These are phyloP conservation scores for Lentinula sp. DNA, from an alignment of 768 basidiomycete species.

Conservation along the genomic window DNA sequence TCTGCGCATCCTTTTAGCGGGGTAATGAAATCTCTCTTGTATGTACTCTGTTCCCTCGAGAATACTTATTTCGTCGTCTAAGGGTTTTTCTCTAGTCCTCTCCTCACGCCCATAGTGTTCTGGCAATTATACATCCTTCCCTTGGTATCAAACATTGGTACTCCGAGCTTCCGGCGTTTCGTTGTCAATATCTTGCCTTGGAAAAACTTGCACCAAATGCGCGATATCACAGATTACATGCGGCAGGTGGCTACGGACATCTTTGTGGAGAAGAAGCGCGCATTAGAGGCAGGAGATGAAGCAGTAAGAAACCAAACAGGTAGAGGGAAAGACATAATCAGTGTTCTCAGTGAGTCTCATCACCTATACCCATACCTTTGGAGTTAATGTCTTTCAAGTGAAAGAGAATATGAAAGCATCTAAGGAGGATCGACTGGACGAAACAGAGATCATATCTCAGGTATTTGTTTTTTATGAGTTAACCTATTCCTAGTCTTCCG, in stretches of 20 bases:
- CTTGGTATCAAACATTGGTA: constrained; percentile 16
- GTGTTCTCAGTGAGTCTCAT: constrained; percentile 22
- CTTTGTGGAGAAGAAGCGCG: constrained; percentile 21
- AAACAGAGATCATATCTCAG: constrained; percentile 29
- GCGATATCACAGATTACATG: constrained; percentile 22
- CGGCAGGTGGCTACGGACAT: constrained; percentile 18
- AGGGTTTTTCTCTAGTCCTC: neutral
- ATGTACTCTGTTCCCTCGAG: neutral
- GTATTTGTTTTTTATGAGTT: constrained; percentile 14
- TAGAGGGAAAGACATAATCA: constrained; percentile 29
- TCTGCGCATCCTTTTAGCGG: constrained; percentile 7
- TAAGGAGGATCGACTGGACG: constrained; percentile 22
- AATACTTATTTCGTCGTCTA: neutral
- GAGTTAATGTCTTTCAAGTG: constrained; percentile 15
- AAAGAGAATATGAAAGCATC: constrained; percentile 25
- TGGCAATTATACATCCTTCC: constrained; percentile 17
- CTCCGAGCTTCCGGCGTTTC: constrained; percentile 20
- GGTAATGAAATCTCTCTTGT: constrained; percentile 13
- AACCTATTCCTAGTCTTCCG: too few relatives aligned
- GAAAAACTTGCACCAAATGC: constrained; percentile 16
- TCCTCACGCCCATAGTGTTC: neutral
- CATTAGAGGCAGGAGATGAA: constrained; percentile 19
- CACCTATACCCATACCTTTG: neutral
- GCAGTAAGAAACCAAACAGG: constrained; percentile 19
- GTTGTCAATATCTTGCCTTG: constrained; percentile 16